These are phyloP conservation scores for Skeletonema grethae DNA, from an alignment of 108 stramenopile genomes.

Conservation along the genomic window DNA sequence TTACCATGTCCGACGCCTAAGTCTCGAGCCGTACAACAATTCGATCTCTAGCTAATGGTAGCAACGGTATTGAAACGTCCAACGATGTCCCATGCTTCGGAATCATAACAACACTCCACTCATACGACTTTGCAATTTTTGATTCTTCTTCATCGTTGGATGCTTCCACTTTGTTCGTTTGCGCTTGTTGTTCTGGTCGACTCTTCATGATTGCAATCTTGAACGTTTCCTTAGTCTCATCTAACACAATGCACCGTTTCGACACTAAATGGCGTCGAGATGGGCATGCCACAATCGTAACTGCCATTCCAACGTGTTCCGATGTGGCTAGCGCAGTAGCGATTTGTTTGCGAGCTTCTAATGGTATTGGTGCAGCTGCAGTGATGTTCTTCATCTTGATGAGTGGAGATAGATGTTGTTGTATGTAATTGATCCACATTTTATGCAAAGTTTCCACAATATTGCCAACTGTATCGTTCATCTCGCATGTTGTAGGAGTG, in stretches of 20 bases:
- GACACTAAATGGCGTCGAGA: constrained; percentile 33
- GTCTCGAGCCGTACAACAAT: constrained; percentile 1
- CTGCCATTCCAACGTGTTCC: constrained; percentile 47
- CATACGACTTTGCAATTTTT: background rate
- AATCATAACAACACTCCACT: constrained; percentile 35
- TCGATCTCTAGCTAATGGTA: background rate
- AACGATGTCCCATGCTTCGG: constrained; percentile 37
- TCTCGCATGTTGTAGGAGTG: background rate
- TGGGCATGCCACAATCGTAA: constrained; percentile 34
- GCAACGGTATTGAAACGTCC: constrained; percentile 10
- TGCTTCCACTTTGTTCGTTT: constrained; percentile 2
- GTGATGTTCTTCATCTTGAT: constrained; percentile 6
- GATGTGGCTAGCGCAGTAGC: constrained; percentile 14
- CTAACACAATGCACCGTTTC: constrained; percentile 28
- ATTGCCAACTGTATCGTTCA: constrained; percentile 1
- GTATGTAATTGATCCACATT: constrained; percentile 44
- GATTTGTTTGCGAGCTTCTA: constrained; percentile 14
- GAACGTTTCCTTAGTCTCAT: constrained; percentile 42
- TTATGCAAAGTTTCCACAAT: constrained; percentile 35
- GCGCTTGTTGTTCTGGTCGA: background rate
- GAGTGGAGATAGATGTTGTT: constrained; percentile 13
- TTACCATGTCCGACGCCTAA: background rate
- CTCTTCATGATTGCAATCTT: constrained; percentile 22
- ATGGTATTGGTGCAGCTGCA: background rate
- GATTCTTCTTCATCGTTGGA: background rate